Evolutionary conservation across 2,329 filamentous ascomycete genomes (phyloP).

Genomic region (Nothomitra cinnamomea): DNA sequence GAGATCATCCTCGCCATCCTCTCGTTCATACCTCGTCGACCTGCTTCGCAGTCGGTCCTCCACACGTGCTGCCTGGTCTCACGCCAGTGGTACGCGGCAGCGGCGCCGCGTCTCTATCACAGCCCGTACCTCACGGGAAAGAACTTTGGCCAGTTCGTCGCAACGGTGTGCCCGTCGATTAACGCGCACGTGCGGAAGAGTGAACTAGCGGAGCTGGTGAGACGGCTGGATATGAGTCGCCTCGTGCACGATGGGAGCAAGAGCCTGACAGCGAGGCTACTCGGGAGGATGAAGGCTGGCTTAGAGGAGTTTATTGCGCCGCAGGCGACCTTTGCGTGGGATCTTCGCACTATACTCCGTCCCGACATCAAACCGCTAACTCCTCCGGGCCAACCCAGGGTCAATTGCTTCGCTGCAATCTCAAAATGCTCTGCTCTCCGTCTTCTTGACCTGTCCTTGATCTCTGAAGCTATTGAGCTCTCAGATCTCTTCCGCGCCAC

Average conservation of each 20-base stretch:
- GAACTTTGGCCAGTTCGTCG: conserved; percentile 36
- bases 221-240: conserved; percentile 32
- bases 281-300: conserved; percentile 34
- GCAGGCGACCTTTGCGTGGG: conserved; percentile 37
- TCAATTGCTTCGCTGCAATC: conserved; percentile 38
- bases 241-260: conserved; percentile 43
- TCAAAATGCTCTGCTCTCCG: conserved; percentile 35
- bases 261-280: conserved; percentile 37
- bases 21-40: conserved; percentile 22
- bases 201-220: conserved; percentile 32
- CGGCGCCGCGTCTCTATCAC: conserved; percentile 34
- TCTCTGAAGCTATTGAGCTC: conserved; percentile 33
- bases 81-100: conserved; percentile 38
- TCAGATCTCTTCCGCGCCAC: conserved; percentile 32
- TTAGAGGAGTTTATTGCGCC: conserved; percentile 40
- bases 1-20: conserved; percentile 36
- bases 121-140: conserved; percentile 31
- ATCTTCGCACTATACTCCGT: conserved; percentile 4
- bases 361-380: neutral
- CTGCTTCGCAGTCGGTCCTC: conserved; percentile 28
- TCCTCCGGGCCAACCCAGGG: conserved; percentile 12
- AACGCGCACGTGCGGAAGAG: conserved; percentile 31
- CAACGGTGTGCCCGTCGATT: conserved; percentile 35
- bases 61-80: conserved; percentile 34
- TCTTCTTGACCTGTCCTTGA: conserved; percentile 34